phyloP scores from a whole-genome alignment of 2,329 filamentous ascomycete genomes.

The Fusarium sp. region DNA sequence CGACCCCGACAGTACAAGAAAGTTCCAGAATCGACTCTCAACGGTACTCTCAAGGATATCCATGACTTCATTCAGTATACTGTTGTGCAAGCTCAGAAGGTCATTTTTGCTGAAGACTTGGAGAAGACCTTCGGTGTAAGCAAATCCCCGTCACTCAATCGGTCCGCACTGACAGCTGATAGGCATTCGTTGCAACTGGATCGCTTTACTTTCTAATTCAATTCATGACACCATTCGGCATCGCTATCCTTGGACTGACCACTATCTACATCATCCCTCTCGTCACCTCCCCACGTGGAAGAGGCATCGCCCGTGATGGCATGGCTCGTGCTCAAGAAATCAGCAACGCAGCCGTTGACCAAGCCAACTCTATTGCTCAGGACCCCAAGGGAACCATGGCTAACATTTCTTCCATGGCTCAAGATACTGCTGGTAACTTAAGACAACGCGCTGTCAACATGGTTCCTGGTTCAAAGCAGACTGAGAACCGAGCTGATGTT shows the following conservation, averaged over 20 bases:
- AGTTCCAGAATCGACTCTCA: constrained; percentile 32
- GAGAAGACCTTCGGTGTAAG: constrained; percentile 30
- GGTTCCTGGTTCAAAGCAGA: neutral
- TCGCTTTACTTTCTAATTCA: constrained; percentile 22
- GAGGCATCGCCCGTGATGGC: constrained; percentile 16
- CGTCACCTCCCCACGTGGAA: constrained; percentile 14
- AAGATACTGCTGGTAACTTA: constrained; percentile 13
- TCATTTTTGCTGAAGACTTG: constrained; percentile 23
- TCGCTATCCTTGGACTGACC: constrained; percentile 20
- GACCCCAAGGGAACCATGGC: constrained; percentile 18
- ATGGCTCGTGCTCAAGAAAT: constrained; percentile 23
- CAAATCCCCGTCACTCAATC: rapidly evolving
- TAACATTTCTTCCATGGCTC: constrained; percentile 24
- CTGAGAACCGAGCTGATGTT: neutral
- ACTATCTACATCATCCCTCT: constrained; percentile 28
- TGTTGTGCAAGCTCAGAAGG: constrained; percentile 18
- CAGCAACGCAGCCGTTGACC: constrained; percentile 14
- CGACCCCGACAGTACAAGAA: constrained; percentile 34
- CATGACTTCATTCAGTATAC: constrained; percentile 33
- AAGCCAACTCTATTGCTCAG: constrained; percentile 13
- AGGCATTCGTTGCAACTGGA: constrained; percentile 18
- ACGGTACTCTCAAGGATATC: constrained; percentile 29
- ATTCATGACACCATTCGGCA: constrained; percentile 26
- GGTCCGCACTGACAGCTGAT: neutral
- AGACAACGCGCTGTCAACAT: constrained; percentile 14